A percentile compares a stretch with the other conserved stretches of the same genome.
Evolutionary conservation across 768 basidiomycete genomes (phyloP).

Genomic region (Phylloporus rhodoxanthus): DNA sequence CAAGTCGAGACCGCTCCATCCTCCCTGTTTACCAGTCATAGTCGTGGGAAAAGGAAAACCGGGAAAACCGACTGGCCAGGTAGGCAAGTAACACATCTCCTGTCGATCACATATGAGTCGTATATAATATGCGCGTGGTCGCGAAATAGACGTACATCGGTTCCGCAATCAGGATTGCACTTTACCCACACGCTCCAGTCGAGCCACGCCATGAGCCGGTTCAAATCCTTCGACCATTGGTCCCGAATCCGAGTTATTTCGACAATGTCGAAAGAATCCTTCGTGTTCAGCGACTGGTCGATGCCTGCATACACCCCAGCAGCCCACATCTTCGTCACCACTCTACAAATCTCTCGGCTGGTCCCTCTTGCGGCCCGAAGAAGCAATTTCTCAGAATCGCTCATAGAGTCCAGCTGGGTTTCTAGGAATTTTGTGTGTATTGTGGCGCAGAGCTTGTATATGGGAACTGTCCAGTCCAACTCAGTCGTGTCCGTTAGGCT

Average conservation of each 20-base stretch:
- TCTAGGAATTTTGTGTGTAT: background rate
- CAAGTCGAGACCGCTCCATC: background rate
- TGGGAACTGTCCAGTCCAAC: background rate
- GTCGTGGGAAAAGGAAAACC: background rate
- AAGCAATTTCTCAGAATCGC: too few species aligned
- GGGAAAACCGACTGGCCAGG: constrained; percentile 10
- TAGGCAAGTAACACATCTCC: constrained; percentile 19
- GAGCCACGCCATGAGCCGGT: constrained; percentile 16
- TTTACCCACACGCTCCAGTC: constrained; percentile 24
- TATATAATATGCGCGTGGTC: background rate
- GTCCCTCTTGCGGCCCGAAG: too few species aligned
- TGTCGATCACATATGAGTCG: background rate
- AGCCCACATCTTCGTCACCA: too few species aligned
- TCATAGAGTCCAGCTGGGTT: too few species aligned
- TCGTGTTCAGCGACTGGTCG: too few species aligned
- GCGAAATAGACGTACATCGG: constrained; percentile 3
- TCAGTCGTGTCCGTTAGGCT: background rate
- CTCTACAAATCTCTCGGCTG: too few species aligned
- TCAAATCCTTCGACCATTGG: constrained; percentile 8
- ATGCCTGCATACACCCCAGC: too few species aligned
- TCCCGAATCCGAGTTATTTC: constrained; percentile 1
- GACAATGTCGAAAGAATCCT: too few species aligned
- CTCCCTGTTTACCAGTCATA: background rate
- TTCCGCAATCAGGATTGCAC: constrained; percentile 13
- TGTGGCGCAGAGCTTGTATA: background rate